Evolutionary conservation across 2,329 filamentous ascomycete genomes (phyloP).

Genomic region (Septoria petroselini): DNA sequence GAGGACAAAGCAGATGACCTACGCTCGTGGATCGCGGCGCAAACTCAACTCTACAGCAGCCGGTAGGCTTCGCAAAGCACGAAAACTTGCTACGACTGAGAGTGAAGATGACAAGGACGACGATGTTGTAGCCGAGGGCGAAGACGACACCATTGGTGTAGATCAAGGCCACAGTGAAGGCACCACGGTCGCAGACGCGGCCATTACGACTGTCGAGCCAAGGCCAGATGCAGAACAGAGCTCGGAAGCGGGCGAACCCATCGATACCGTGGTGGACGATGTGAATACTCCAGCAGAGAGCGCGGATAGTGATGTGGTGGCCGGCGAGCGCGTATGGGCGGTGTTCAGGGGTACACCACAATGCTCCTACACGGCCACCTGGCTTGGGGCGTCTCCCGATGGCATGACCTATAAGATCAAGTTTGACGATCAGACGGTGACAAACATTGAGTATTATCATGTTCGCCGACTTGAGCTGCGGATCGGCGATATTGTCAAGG

Average conservation of each 20-base stretch:
- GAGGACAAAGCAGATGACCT: conserved; percentile 19
- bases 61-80: conserved; percentile 2
- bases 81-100: not conserved
- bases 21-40: conserved; percentile 18
- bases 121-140: not conserved
- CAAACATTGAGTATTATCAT: conserved; percentile 41
- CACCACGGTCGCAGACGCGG: not conserved
- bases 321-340: conserved; percentile 56
- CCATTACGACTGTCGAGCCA: conserved; percentile 1
- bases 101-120: not conserved
- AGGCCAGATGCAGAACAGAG: not conserved
- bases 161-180: not conserved
- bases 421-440: conserved; percentile 49
- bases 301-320: conserved; percentile 2
- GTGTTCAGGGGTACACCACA: conserved; percentile 53
- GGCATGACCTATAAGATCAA: conserved; percentile 44
- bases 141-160: conserved; percentile 6
- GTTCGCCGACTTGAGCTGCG: conserved; percentile 46
- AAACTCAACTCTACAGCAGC: conserved; percentile 14
- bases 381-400: conserved; percentile 47
- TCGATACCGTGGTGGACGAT: not conserved
- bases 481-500: conserved; percentile 47
- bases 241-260: not conserved
- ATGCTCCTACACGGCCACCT: conserved; percentile 61
- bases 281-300: not conserved